Base-by-base conservation (phyloP, 2,329 filamentous ascomycete species). In the Venturiaceae sp. region DNA sequence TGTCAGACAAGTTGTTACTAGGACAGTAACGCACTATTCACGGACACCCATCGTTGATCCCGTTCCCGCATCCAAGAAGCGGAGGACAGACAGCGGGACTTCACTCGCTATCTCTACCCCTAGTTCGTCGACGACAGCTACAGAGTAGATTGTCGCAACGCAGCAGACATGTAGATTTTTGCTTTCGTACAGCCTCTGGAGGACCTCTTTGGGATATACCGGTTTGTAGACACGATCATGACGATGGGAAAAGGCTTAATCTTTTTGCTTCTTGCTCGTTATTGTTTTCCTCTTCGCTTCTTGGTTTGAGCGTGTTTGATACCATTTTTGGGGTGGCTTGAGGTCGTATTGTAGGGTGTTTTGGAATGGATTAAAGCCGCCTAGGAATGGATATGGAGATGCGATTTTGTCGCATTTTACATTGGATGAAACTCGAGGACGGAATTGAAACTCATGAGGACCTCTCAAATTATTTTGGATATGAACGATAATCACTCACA, bases 1-100 rank as follows among this genome's bases (percentile, higher is more conserved):
- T 68, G 90, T 96, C 60, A 80, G 90, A 58, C 91, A 96, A 71
- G 90, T 96, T 4, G 88, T 96, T 57, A 96, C 92, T n/a, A 83
- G 91, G 65, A 96, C 91, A 16, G 89, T 96, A 60, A 96, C 90
- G 41, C 96, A 95, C 73, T 95, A 89, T 66, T 74, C 78, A 57
- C 72, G 57, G 69, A 73, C 53, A 68, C 66, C 56, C 67, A 68
- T 60, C 68, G 56, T 97, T 76, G 88, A 91, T 64, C 89, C 92
- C 26, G 90, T 92, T 37, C 92, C 91, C 7, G 92, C 92, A 72
- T 92, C 92, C 63, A 97, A 96, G 81, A 84, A 91, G 75, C 86
- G 92, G 76, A 95, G 90, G 78, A 73, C 84, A 60, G 79, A 82
- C 8, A 50, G 44, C 30, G 44, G 44, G 13, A 50, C 23, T n/a